Evolutionary conservation across 2,329 filamentous ascomycete genomes (phyloP), one percentile per base, ranked within the genome.

Genomic region (Setomelanomma holmii): DNA sequence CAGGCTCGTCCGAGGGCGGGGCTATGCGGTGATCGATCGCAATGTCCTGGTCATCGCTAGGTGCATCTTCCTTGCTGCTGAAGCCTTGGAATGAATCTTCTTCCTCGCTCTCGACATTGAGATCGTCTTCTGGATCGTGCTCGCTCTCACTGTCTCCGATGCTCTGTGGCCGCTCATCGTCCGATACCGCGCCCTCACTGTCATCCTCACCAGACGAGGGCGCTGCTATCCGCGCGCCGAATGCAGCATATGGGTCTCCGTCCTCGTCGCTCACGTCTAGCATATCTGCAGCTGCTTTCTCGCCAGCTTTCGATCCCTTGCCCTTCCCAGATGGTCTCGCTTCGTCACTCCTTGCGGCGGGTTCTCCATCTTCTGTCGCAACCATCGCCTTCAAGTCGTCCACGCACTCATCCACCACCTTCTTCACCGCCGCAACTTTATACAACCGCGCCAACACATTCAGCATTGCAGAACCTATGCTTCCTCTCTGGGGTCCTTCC

Each of bases 391-490:
- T 76, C 49, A 81, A 60, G 27, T 76, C 76, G 4, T 69, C 69
- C 24, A 79, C 58, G 21, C 81, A 74, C 30, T 76, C 76, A 19
- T 79, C 77, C 38, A 86, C 68, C 2, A 79, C 81, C 57, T 82
- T 79, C 67, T 82, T 82, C 11, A 86, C 83, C 1, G 82, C 83
- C 47, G 79, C 81, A 12, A 84, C 84, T 53, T 85, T 87, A 65
- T 83, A 86, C 45, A 88, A 58, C 45, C 85, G 73, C 12, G 83
- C 85, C 40, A 79, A 75, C 12, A 88, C 84, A 72, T 87, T 87
- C 16, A 82, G 75, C 45, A 79, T 76, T 1, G 82, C 79, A 0
- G 74, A 56, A 51, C 80, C 80, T 12, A 76, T 68, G 3, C 70
- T 67, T 23, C 58, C 77, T 56, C 70, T 76, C 58, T 70, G 71